Evolutionary conservation across 2,329 filamentous ascomycete genomes (phyloP).

Genomic region (Colletotrichum noveboracense): DNA sequence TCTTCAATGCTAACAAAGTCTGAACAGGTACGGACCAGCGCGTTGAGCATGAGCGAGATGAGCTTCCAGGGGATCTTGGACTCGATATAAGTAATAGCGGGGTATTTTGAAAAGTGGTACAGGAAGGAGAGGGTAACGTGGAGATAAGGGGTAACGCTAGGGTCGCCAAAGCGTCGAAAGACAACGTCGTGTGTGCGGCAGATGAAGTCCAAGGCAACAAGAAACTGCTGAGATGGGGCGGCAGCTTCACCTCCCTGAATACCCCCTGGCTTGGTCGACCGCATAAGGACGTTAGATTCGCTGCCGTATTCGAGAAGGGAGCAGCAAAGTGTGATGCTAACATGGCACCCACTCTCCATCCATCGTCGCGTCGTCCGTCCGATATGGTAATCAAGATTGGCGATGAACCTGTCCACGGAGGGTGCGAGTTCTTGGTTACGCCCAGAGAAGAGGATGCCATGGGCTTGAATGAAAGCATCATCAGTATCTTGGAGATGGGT

Average conservation of each 20-base stretch:
- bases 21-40: conserved; percentile 25
- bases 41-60: conserved; percentile 45
- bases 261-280: background rate
- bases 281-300: background rate
- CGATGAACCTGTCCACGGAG: conserved; percentile 44
- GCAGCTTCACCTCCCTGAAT: no score
- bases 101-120: conserved; percentile 44
- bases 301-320: conserved; percentile 52
- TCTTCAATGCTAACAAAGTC: conserved; percentile 27
- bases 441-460: no score
- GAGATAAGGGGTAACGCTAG: conserved; percentile 50
- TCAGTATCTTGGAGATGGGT: no score
- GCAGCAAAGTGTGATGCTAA: conserved; percentile 61
- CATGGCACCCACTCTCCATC: conserved; percentile 58
- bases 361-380: conserved; percentile 53
- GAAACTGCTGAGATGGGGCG: conserved; percentile 35
- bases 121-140: conserved; percentile 69
- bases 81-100: conserved; percentile 48
- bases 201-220: conserved; percentile 63
- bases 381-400: conserved; percentile 62
- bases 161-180: background rate
- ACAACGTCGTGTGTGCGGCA: background rate
- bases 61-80: conserved; percentile 57
- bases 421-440: background rate
- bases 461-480: no score